Conservation (phyloP, 352 stramenopile genomes). For the Globisporangium uncinulatum region DNA sequence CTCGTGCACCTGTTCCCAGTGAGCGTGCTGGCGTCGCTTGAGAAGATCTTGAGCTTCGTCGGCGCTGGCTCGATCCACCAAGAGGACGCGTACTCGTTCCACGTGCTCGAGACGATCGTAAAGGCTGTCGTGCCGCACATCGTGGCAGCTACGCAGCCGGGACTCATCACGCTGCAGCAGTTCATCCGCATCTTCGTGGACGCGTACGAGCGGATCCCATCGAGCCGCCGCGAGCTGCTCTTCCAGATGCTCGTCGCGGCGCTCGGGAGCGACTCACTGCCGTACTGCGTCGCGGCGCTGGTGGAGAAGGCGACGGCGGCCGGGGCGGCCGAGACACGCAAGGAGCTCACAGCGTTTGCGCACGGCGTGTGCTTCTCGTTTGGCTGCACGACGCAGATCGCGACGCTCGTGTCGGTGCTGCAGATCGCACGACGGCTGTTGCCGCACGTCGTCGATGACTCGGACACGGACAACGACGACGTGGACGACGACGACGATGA, state of each 20-base stretch:
- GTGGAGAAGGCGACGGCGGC: constrained; percentile 34
- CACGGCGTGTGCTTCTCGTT: constrained; percentile 61
- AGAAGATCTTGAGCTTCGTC: constrained; percentile 72
- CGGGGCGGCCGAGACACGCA: constrained; percentile 20
- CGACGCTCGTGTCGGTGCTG: constrained; percentile 49
- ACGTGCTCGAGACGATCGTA: constrained; percentile 84
- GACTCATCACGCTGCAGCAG: constrained; percentile 53
- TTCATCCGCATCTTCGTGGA: constrained; percentile 78
- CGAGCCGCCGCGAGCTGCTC: constrained; percentile 43
- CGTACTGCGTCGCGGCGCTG: constrained; percentile 52
- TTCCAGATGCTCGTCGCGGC: constrained; percentile 62
- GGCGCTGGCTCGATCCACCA: constrained; percentile 52
- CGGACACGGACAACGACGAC: constrained; percentile 67
- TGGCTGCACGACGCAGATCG: constrained; percentile 50
- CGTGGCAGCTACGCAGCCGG: constrained; percentile 13
- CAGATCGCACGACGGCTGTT: constrained; percentile 58
- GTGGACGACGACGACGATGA: constrained; percentile 60
- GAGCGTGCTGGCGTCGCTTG: constrained; percentile 69
- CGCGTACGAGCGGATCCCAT: constrained; percentile 62
- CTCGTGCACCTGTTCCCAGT: constrained; percentile 70
- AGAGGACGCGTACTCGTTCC: constrained; percentile 84
- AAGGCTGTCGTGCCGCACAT: constrained; percentile 78
- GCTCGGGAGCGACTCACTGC: constrained; percentile 42
- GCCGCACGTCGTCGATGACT: constrained; percentile 59
- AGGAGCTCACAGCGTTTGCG: constrained; percentile 61